Percentiles rank a stretch among this genome's conserved stretches.
Evolutionary conservation across 2,329 filamentous ascomycete species (phyloP).

Genomic region (Neonectria hederae): DNA sequence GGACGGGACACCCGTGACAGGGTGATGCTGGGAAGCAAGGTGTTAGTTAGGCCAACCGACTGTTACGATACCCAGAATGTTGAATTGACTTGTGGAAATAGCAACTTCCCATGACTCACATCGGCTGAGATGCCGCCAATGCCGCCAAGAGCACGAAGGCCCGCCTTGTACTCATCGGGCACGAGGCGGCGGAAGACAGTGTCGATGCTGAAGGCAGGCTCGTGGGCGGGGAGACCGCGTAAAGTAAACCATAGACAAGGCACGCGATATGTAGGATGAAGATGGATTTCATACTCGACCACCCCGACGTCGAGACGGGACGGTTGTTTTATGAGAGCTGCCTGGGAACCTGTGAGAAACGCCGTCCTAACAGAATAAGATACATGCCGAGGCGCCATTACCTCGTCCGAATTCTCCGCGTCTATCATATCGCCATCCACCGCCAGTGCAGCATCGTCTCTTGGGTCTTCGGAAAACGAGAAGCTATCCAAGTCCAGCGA

Average conservation of each 20-base stretch:
- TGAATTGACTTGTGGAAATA: conserved; percentile 45
- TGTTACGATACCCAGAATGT: conserved; percentile 42
- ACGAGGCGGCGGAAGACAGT: conserved; percentile 77
- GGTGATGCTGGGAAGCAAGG: conserved; percentile 74
- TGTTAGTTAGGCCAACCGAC: conserved; percentile 52
- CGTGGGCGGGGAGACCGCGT: conserved; percentile 64
- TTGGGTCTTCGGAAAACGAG: conserved; percentile 50
- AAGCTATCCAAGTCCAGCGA: conserved; percentile 57
- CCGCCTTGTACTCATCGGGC: conserved; percentile 69
- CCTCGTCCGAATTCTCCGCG: conserved; percentile 62
- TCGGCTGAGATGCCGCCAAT: conserved; percentile 81
- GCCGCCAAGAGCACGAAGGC: conserved; percentile 68
- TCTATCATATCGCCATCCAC: conserved; percentile 60
- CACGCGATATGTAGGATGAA: conserved; percentile 78
- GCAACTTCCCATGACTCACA: conserved; percentile 62
- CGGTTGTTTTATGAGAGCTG: conserved; percentile 48
- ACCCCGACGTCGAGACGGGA: conserved; percentile 51
- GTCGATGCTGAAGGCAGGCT: conserved; percentile 70
- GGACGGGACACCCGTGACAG: conserved; percentile 76
- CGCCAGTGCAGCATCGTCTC: conserved; percentile 32
- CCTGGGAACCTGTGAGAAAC: conserved; percentile 47
- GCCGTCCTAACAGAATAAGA: conserved; percentile 14
- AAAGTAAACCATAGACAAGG: conserved; percentile 82
- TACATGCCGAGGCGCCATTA: conserved; percentile 44
- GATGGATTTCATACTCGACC: conserved; percentile 77